phyloP scores from a whole-genome alignment of 352 stramenopile genomes.

The Phytophthora sp. region DNA sequence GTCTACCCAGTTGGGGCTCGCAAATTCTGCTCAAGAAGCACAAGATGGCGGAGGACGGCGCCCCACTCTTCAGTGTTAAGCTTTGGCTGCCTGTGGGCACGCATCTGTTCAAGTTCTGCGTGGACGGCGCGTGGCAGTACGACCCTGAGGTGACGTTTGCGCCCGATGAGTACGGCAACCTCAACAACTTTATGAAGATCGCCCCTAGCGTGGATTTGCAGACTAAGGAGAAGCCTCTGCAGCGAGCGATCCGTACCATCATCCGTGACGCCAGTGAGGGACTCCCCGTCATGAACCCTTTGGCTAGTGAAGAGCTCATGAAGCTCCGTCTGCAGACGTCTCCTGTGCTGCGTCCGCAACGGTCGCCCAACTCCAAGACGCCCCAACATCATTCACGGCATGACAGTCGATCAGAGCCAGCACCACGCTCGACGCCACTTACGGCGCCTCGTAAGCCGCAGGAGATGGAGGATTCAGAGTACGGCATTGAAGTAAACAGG shows the following conservation, averaged over 20 bases:
- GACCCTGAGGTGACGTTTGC: conserved; percentile 84
- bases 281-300: conserved; percentile 77
- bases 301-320: conserved; percentile 64
- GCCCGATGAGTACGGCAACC: conserved; percentile 84
- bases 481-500: conserved; percentile 65
- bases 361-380: conserved; percentile 27
- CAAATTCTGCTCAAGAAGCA: conserved; percentile 68
- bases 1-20: conserved; percentile 66
- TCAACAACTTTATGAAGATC: conserved; percentile 89
- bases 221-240: conserved; percentile 55
- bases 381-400: conserved; percentile 17
- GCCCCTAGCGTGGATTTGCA: conserved; percentile 29
- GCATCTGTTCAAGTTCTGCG: conserved; percentile 83
- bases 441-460: conserved; percentile 51
- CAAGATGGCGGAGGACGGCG: conserved; percentile 18
- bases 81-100: conserved; percentile 71
- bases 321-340: conserved; percentile 67
- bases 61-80: conserved; percentile 41
- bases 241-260: conserved; percentile 73
- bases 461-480: conserved; percentile 72
- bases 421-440: conserved; percentile 32
- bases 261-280: conserved; percentile 58
- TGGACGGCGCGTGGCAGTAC: conserved; percentile 85
- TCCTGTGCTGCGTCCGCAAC: conserved; percentile 35
- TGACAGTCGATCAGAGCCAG: conserved; percentile 34